Percentiles rank a stretch among this genome's conserved stretches.
These are phyloP conservation scores for Hyaloscypha finlandica DNA, from an alignment of 495 filamentous ascomycete genomes.

Conservation along the genomic window DNA sequence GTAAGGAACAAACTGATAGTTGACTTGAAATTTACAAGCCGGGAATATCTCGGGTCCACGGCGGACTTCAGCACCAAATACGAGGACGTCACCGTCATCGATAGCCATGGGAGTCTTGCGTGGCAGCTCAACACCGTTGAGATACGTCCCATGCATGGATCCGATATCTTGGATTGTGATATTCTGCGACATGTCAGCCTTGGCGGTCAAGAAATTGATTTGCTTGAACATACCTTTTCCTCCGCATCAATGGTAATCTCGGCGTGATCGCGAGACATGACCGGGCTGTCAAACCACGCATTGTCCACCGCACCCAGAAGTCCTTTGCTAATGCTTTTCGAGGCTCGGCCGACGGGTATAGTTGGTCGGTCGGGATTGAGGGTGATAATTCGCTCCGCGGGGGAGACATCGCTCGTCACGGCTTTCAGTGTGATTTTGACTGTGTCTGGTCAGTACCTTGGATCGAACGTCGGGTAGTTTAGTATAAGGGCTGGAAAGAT, in stretches of 20 bases:
- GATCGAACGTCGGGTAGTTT: not conserved
- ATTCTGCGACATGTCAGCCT: constrained; percentile 34
- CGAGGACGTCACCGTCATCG: constrained; percentile 44
- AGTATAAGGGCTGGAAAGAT: not conserved
- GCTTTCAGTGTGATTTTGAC: constrained; percentile 34
- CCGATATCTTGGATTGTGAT: constrained; percentile 50
- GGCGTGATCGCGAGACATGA: constrained; percentile 82
- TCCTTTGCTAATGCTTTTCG: constrained; percentile 56
- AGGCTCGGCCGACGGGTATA: constrained; percentile 59
- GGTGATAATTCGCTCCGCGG: constrained; percentile 26
- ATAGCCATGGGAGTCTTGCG: constrained; percentile 25
- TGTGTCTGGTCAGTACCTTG: constrained; percentile 24
- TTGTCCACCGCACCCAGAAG: constrained; percentile 56
- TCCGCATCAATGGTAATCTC: constrained; percentile 49
- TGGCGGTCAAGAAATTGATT: not conserved
- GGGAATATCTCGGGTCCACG: constrained; percentile 41
- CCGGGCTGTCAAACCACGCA: constrained; percentile 75
- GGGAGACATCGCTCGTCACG: constrained; percentile 25
- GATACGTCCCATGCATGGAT: constrained; percentile 59
- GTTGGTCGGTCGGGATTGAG: constrained; percentile 23
- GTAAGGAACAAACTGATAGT: constrained; percentile 23
- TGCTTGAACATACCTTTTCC: constrained; percentile 41
- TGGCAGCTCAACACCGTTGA: constrained; percentile 38
- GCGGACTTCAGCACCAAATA: constrained; percentile 49
- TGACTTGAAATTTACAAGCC: constrained; percentile 36